Percentiles rank a stretch among this genome's conserved stretches.
These are phyloP conservation scores for Betula pendula DNA, from an alignment of 306 rosid species.

Conservation along the genomic window DNA sequence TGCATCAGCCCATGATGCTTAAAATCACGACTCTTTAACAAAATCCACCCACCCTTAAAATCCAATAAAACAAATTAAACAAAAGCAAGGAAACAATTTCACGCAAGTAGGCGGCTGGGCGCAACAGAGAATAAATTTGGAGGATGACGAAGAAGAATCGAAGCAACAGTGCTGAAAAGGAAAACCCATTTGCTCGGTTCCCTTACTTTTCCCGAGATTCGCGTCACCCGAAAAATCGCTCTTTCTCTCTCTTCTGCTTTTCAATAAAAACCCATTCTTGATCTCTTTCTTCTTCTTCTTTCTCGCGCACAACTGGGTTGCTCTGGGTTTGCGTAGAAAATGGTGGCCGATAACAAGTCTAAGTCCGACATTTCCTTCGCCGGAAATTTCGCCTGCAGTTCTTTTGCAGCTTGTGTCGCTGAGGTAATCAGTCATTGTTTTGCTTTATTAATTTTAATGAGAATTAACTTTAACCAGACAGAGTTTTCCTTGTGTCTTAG, in stretches of 20 bases:
- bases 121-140: not conserved
- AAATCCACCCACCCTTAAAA: no score
- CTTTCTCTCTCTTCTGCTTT: not conserved
- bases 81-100: not conserved
- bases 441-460: not conserved
- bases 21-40: no score
- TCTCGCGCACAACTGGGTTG: not conserved
- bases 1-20: no score
- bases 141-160: not conserved
- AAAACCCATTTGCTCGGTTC: not conserved
- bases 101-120: not conserved
- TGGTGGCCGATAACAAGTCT: slow-evolving; percentile 61
- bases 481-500: not conserved
- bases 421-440: slow-evolving; percentile 43
- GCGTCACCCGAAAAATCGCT: not conserved
- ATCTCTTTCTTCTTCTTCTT: not conserved
- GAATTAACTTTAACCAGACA: no score
- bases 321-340: slow-evolving; percentile 13
- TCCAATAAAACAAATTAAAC: not conserved
- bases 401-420: slow-evolving; percentile 76
- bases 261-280: no score
- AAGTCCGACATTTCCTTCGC: slow-evolving; percentile 73
- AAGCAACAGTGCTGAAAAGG: not conserved
- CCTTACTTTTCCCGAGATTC: slow-evolving; percentile 28
- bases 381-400: slow-evolving; percentile 65